phyloP scores from a whole-genome alignment of 371 early-diverging fungal genomes.

The Saksenaea oblongispora region DNA sequence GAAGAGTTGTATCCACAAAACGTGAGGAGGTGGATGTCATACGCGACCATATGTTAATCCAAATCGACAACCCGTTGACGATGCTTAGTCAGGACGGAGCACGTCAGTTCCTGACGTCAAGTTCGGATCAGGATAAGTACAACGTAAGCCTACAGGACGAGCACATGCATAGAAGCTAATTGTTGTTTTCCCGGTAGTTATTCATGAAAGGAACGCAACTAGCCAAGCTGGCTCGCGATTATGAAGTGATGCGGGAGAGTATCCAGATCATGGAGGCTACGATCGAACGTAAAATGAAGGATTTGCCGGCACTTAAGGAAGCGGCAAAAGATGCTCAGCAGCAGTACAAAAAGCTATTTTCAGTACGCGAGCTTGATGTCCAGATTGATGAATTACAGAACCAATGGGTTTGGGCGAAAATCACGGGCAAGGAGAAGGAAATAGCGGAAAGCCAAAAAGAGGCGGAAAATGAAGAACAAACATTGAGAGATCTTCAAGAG shows the following conservation, averaged over 20 bases:
- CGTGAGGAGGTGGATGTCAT: conserved; percentile 83
- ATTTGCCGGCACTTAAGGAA: conserved; percentile 61
- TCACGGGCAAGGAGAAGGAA: conserved; percentile 60
- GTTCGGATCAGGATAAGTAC: conserved; percentile 84
- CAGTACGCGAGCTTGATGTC: conserved; percentile 62
- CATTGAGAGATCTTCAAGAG: not conserved
- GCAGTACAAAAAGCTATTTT: conserved; percentile 62
- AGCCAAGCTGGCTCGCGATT: conserved; percentile 73
- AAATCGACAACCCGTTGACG: conserved; percentile 91
- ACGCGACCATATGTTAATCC: conserved; percentile 86
- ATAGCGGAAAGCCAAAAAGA: conserved; percentile 30
- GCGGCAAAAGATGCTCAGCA: conserved; percentile 62
- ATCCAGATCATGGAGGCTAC: conserved; percentile 60
- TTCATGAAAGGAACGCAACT: conserved; percentile 90
- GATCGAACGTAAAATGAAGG: conserved; percentile 57
- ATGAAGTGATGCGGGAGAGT: conserved; percentile 63
- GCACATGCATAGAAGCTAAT: no score
- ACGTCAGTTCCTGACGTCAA: conserved; percentile 84
- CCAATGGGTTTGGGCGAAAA: conserved; percentile 79
- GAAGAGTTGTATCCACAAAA: conserved; percentile 67
- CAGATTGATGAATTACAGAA: conserved; percentile 61
- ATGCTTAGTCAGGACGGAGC: conserved; percentile 94
- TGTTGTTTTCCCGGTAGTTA: conserved; percentile 41
- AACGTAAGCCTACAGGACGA: conserved; percentile 42
- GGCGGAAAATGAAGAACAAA: conserved; percentile 9